Percentiles rank a stretch among this genome's conserved stretches.
These are phyloP conservation scores for Pleoardoris graminearum DNA, from an alignment of 2,329 filamentous ascomycete genomes.

Conservation along the genomic window DNA sequence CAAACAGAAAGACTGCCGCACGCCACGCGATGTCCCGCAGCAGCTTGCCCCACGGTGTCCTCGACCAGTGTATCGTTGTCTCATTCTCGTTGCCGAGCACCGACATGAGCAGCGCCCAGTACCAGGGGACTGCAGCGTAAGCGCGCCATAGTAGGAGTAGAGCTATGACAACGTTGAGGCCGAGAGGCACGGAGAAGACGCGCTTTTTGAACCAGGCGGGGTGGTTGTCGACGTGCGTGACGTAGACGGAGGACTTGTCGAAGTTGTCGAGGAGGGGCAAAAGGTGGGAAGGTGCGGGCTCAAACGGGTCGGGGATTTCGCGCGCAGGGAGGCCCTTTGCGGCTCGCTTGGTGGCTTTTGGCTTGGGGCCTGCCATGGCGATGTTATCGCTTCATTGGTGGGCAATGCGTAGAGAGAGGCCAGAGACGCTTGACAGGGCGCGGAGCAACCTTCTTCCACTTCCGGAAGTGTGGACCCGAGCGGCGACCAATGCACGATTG, in stretches of 20 bases:
- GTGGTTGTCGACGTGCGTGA: conserved; percentile 78
- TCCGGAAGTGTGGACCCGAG: too few species aligned
- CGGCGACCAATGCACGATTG: too few species aligned
- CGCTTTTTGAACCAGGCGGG: conserved; percentile 74
- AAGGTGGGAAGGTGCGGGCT: conserved; percentile 64
- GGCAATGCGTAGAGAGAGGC: neutral
- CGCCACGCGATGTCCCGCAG: conserved; percentile 62
- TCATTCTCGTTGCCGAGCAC: conserved; percentile 68
- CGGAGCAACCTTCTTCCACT: neutral
- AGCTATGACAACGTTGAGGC: conserved; percentile 72
- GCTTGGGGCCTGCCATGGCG: conserved; percentile 7
- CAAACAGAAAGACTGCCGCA: conserved; percentile 68
- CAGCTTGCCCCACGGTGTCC: conserved; percentile 60
- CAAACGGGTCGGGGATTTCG: conserved; percentile 66
- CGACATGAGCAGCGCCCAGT: conserved; percentile 67
- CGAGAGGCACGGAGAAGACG: conserved; percentile 77
- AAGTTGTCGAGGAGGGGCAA: conserved; percentile 68
- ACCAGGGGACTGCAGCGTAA: conserved; percentile 71
- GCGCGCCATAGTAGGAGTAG: conserved; percentile 69
- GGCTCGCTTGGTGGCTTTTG: conserved; percentile 20
- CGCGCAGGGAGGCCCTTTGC: conserved; percentile 24
- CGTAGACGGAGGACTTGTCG: conserved; percentile 72
- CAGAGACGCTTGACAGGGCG: neutral
- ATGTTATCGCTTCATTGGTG: conserved; percentile 1
- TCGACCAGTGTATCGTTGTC: conserved; percentile 63